Conservation (phyloP, 2,329 filamentous ascomycete genomes). For the Ceratocystis smalleyi region DNA sequence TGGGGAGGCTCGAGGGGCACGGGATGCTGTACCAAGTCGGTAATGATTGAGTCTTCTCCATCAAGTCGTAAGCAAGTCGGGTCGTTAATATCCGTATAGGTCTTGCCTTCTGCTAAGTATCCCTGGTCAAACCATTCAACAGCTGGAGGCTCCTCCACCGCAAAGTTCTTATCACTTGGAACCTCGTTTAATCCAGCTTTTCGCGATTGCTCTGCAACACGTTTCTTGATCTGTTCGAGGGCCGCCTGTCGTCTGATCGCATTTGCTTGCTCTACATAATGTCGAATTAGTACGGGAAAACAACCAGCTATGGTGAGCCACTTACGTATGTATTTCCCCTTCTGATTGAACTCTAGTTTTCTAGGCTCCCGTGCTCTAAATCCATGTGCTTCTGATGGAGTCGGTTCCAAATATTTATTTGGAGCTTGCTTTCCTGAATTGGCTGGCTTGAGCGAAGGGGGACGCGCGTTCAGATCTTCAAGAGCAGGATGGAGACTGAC, state of each 20-base stretch:
- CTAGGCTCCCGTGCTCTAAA: slow-evolving; percentile 53
- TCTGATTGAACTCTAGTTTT: slow-evolving; percentile 77
- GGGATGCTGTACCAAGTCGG: slow-evolving; percentile 81
- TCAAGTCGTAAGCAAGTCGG: slow-evolving; percentile 54
- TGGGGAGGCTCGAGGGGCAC: slow-evolving; percentile 82
- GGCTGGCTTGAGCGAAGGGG: slow-evolving; percentile 19
- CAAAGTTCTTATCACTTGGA: slow-evolving; percentile 76
- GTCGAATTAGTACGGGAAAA: background rate
- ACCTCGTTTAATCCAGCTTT: slow-evolving; percentile 86
- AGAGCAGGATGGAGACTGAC: slow-evolving; percentile 67
- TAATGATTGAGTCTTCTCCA: slow-evolving; percentile 71
- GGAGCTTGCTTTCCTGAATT: slow-evolving; percentile 19
- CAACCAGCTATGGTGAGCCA: background rate
- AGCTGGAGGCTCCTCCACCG: slow-evolving; percentile 68
- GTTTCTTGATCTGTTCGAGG: slow-evolving; percentile 86
- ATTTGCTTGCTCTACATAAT: slow-evolving; percentile 52
- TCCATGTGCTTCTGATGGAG: slow-evolving; percentile 46
- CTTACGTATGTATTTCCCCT: slow-evolving; percentile 76
- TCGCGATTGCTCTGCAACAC: slow-evolving; percentile 72
- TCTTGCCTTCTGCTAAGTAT: slow-evolving; percentile 52
- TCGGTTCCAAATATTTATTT: slow-evolving; percentile 68
- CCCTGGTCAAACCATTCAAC: slow-evolving; percentile 98
- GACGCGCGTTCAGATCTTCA: slow-evolving; percentile 37
- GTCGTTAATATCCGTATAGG: slow-evolving; percentile 56
- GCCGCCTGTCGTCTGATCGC: slow-evolving; percentile 74